These are phyloP conservation scores for Cyclotella cryptica DNA, from an alignment of 108 stramenopile species.

Conservation along the genomic window DNA sequence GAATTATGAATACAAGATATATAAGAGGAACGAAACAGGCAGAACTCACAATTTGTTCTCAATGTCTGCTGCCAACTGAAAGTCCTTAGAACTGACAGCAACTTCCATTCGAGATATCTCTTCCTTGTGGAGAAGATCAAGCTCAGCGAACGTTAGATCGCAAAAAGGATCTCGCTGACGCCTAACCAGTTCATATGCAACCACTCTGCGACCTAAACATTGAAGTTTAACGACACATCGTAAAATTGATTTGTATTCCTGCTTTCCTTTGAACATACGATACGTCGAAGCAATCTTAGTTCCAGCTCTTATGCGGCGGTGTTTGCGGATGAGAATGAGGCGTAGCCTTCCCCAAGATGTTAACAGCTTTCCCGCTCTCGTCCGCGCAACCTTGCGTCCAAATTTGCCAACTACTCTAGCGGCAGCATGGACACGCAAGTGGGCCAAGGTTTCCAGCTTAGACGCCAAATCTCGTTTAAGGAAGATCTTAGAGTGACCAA, in stretches of 20 bases:
- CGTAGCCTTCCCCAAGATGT: slow-evolving; percentile 75
- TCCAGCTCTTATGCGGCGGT: slow-evolving; percentile 53
- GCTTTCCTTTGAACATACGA: slow-evolving; percentile 50
- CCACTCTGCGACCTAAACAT: slow-evolving; percentile 56
- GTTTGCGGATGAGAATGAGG: slow-evolving; percentile 57
- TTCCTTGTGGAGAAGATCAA: slow-evolving; percentile 61
- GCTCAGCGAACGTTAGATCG: slow-evolving; percentile 73
- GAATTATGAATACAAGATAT: background rate
- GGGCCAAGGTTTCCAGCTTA: slow-evolving; percentile 84
- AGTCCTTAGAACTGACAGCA: slow-evolving; percentile 77
- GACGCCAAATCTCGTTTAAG: slow-evolving; percentile 81
- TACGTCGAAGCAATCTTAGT: slow-evolving; percentile 61
- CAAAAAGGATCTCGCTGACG: slow-evolving; percentile 78
- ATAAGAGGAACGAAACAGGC: background rate
- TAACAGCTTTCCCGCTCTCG: slow-evolving; percentile 58
- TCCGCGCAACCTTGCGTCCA: slow-evolving; percentile 59
- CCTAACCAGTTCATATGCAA: slow-evolving; percentile 50
- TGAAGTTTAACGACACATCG: slow-evolving; percentile 57
- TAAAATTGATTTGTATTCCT: slow-evolving; percentile 38
- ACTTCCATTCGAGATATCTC: slow-evolving; percentile 62
- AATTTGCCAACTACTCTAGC: slow-evolving; percentile 72
- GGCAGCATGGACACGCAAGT: slow-evolving; percentile 71
- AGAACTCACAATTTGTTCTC: slow-evolving; percentile 68
- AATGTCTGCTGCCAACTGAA: slow-evolving; percentile 68
- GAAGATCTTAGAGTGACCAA: slow-evolving; percentile 92